A percentile compares a stretch with the other conserved stretches of the same genome.
Conservation (phyloP, 495 filamentous ascomycete genomes). For the Neurospora cerealis region DNA sequence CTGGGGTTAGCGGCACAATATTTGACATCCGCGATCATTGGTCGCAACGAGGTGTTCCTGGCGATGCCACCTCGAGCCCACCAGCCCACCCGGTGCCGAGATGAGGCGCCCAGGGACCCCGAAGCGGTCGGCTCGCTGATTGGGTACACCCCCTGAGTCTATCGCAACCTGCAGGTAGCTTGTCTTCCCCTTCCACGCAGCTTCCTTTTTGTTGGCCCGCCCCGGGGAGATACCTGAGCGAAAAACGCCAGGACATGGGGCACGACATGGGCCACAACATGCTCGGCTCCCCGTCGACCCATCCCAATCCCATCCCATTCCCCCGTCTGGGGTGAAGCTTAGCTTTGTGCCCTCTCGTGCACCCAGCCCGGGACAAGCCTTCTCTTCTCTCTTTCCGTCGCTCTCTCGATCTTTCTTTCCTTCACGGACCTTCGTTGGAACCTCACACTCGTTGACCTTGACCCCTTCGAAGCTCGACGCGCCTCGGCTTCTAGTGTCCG, state of each 20-base stretch:
- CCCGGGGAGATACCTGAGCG: background rate
- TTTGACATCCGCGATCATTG: conserved; percentile 7
- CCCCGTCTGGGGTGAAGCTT: conserved; percentile 3
- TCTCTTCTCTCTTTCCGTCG: conserved; percentile 13
- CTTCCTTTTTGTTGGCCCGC: conserved; percentile 3
- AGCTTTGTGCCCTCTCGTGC: background rate
- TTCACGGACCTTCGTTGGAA: background rate
- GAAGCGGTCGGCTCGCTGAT: conserved; percentile 4
- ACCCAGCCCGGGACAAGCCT: background rate
- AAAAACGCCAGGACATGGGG: conserved; percentile 3
- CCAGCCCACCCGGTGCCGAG: conserved; percentile 14
- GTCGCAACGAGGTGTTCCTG: conserved; percentile 11
- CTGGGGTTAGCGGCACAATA: conserved; percentile 8
- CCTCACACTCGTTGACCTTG: conserved; percentile 4
- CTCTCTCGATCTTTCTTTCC: background rate
- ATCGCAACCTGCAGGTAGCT: conserved; percentile 12
- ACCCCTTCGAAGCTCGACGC: background rate
- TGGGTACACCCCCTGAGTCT: conserved; percentile 6
- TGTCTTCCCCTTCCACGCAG: background rate
- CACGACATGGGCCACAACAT: conserved; percentile 10
- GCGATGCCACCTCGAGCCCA: background rate
- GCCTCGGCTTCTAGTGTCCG: background rate
- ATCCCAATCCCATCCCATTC: background rate
- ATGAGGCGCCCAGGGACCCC: conserved; percentile 11
- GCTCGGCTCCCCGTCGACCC: conserved; percentile 1